These are phyloP conservation scores for Linnemannia schmuckeri DNA, from an alignment of 192 early-diverging fungal species.

Conservation along the genomic window DNA sequence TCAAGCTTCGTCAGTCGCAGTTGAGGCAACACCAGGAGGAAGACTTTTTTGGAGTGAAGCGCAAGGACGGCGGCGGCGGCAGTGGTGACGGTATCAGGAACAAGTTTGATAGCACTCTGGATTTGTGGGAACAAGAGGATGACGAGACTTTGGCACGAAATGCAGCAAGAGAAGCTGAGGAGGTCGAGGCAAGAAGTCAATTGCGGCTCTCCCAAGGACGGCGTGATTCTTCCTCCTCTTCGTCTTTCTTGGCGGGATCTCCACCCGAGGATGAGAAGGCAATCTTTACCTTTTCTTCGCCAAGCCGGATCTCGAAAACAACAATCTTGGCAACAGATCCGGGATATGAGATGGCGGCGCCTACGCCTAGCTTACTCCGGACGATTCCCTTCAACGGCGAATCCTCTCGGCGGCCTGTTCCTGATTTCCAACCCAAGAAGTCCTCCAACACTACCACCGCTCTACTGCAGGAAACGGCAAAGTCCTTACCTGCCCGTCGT, in stretches of 20 bases:
- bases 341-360: background rate
- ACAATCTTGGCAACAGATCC: background rate
- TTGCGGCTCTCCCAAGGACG: background rate
- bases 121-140: constrained; percentile 43
- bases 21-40: constrained; percentile 44
- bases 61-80: background rate
- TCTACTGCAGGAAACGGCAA: background rate
- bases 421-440: constrained; percentile 13
- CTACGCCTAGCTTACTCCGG: constrained; percentile 26
- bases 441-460: background rate
- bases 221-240: background rate
- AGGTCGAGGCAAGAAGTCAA: constrained; percentile 16
- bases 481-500: background rate
- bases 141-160: constrained; percentile 43
- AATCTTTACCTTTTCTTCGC: background rate
- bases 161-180: constrained; percentile 45
- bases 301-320: constrained; percentile 8
- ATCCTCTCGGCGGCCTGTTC: constrained; percentile 25
- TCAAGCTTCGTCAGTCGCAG: constrained; percentile 49
- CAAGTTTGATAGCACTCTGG: constrained; percentile 29
- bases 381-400: constrained; percentile 36
- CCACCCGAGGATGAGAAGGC: background rate
- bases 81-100: background rate
- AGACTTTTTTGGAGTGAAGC: constrained; percentile 40
- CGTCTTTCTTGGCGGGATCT: background rate